A percentile compares a stretch with the other conserved stretches of the same genome.
Evolutionary conservation across 2,329 filamentous ascomycete species (phyloP).

Genomic region (Stagonosporopsis chrysanthemi): DNA sequence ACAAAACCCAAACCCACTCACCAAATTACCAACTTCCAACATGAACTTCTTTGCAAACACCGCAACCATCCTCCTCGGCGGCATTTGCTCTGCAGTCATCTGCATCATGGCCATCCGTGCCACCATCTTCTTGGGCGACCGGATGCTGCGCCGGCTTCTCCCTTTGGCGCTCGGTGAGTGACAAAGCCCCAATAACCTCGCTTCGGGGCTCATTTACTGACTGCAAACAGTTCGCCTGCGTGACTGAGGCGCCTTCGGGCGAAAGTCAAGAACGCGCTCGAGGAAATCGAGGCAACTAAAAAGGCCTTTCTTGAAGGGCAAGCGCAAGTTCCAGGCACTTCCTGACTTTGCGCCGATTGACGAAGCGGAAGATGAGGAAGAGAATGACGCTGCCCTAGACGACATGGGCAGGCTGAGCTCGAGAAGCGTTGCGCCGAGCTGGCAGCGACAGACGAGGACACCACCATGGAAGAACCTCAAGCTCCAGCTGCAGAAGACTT

Average conservation of each 20-base stretch:
- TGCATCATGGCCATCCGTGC: neutral
- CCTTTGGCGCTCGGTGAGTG: neutral
- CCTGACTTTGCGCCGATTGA: constrained; percentile 69
- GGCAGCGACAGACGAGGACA: constrained; percentile 50
- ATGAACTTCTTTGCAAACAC: neutral
- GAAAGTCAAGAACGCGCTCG: too few relatives aligned
- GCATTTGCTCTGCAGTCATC: neutral
- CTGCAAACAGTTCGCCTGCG: neutral
- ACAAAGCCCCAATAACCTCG: neutral
- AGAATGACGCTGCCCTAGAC: constrained; percentile 84
- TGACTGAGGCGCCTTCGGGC: neutral
- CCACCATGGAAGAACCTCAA: constrained; percentile 52
- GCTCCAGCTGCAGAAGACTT: constrained; percentile 24
- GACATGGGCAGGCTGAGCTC: constrained; percentile 75
- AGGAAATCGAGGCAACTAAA: too few relatives aligned
- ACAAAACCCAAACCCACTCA: neutral
- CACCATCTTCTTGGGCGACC: neutral
- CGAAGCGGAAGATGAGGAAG: constrained; percentile 72
- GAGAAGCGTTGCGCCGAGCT: constrained; percentile 76
- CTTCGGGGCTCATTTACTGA: neutral
- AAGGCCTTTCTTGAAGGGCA: too few relatives aligned
- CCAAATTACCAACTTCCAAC: neutral
- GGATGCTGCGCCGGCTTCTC: neutral
- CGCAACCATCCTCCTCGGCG: neutral
- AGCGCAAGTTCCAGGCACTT: constrained; percentile 84